phyloP scores from a whole-genome alignment of 129 eudicot genomes.

The Flaveria linearis region DNA sequence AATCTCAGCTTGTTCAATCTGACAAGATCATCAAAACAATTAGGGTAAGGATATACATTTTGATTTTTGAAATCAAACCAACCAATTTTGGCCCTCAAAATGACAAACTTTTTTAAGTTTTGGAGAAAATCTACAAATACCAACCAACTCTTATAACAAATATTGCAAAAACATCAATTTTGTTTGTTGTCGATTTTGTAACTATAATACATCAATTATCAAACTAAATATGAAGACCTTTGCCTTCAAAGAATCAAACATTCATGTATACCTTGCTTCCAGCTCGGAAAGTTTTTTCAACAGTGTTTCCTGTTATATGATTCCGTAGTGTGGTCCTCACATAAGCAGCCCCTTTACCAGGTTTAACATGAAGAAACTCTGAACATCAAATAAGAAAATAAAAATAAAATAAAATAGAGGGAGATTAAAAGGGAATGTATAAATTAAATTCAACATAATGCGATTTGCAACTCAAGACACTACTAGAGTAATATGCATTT shows the following conservation, averaged over 20 bases:
- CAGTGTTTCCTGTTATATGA: conserved; percentile 77
- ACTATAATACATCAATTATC: background rate
- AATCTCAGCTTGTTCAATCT: conserved; percentile 77
- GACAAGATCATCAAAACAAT: background rate
- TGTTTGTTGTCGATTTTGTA: background rate
- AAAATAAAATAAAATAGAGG: too few species aligned
- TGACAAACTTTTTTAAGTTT: background rate
- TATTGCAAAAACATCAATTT: background rate
- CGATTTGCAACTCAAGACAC: background rate
- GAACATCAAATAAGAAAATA: conserved; percentile 10
- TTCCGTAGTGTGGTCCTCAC: conserved; percentile 86
- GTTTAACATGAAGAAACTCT: conserved; percentile 98
- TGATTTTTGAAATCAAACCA: background rate
- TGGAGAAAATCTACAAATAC: background rate
- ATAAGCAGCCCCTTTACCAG: conserved; percentile 98
- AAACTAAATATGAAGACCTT: background rate
- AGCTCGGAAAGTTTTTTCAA: conserved; percentile 95
- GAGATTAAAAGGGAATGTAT: background rate
- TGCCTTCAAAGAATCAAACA: conserved; percentile 10
- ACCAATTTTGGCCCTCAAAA: background rate
- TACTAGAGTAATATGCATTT: background rate
- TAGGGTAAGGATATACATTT: background rate
- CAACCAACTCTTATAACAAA: background rate
- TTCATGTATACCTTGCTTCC: conserved; percentile 65
- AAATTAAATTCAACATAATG: background rate